Base-by-base conservation (phyloP, 768 basidiomycete genomes). In the Russula sp. region DNA sequence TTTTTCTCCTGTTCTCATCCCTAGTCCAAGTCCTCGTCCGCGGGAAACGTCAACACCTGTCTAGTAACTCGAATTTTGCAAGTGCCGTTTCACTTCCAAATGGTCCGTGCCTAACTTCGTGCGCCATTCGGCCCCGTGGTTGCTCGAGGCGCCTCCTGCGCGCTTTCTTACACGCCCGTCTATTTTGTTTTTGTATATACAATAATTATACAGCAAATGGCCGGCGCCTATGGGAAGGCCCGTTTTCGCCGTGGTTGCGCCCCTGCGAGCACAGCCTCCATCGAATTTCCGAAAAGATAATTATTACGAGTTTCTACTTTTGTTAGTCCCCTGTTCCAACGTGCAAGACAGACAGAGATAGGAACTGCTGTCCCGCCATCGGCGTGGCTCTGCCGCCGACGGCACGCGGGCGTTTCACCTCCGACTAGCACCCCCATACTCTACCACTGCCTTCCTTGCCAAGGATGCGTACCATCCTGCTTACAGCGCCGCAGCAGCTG, bases 281-380 rank as follows among this genome's bases (percentile, higher is more conserved):
- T 48, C 13, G 58, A 60, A 60, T 55, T 64, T 60, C 49, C 49
- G 34, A 64, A 64, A 55, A 32, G 48, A 44, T 31, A 48, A 16
- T 51, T 27, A 51, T 32, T 10, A 37, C 18, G 32, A 40, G 2
- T 9, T 48, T 16, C 8, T 14, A 45, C n/a, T n/a, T 45, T 45
- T 20, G 42, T 42, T 42, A 18, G 16, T 20, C 44, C 44, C 44
- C 44, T 18, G 6, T 40, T 13, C 13, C 13, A 40, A 10, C 39
- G 39, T 40, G 39, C 39, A 10, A 40, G 4, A 40, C 39, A 42
- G 10, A 37, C 35, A 37, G 8, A 11, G 35, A 37, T 37, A 11
- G 35, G 8, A 11, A 37, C 18, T 8, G 1, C 4, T 13, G 20
- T 13, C 18, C 11, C 47, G 47, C 22, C 37, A n/a, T 35, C 63